Percentiles rank a stretch among this genome's conserved stretches.
These are phyloP conservation scores for Lumnitzera littorea DNA, from an alignment of 345 rosid genomes.

Conservation along the genomic window DNA sequence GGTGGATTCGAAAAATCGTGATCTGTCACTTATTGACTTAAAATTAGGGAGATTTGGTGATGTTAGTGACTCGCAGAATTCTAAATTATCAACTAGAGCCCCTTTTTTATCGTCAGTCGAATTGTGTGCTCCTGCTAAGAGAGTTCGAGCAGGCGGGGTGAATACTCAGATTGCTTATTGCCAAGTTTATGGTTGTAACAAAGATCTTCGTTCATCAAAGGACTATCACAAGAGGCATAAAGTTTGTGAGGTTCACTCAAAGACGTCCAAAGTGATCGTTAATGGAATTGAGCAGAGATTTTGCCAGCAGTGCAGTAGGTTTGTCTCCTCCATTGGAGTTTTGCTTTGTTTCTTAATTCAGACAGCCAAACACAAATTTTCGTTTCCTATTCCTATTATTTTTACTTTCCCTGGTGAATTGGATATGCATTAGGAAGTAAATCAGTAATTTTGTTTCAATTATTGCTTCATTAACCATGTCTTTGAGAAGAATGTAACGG, in stretches of 20 bases:
- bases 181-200: constrained; percentile 53
- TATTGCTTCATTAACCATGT: no score
- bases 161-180: constrained; percentile 30
- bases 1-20: constrained; percentile 28
- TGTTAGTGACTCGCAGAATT: constrained; percentile 19
- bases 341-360: background rate
- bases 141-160: constrained; percentile 21
- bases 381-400: background rate
- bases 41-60: constrained; percentile 56
- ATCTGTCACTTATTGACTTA: constrained; percentile 54
- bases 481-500: no score
- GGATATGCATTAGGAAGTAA: no score
- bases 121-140: constrained; percentile 26
- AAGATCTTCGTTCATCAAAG: constrained; percentile 45
- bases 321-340: background rate
- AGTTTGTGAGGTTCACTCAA: constrained; percentile 53
- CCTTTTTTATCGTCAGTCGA: constrained; percentile 16
- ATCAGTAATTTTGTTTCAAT: no score
- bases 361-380: background rate
- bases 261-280: constrained; percentile 45
- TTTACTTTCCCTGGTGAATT: background rate
- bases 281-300: constrained; percentile 49
- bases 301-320: constrained; percentile 69
- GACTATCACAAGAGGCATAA: constrained; percentile 54
- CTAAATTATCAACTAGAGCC: constrained; percentile 12